Evolutionary conservation across 208 protist species (phyloP), one percentile per base, ranked within the genome.

Genomic region (Trypanosomatidae sp.): DNA sequence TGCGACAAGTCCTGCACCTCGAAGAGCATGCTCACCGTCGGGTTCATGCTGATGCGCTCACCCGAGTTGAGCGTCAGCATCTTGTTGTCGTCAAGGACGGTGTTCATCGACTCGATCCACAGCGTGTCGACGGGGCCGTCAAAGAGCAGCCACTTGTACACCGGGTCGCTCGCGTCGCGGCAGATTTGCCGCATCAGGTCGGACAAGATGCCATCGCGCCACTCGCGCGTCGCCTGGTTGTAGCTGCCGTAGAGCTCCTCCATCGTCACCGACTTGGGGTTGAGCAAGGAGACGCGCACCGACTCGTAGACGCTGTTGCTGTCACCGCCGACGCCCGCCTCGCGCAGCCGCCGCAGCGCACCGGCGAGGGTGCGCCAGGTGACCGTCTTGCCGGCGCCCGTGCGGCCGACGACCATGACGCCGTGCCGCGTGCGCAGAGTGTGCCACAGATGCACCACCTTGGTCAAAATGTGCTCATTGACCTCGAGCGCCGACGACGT

Each of bases 81-180:
- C 76, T 98, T 99, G 73, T 98, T 98, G 70, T 99, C 96, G 75
- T 99, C 97, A 11, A 99, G 71, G n/a, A 99, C 95, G 13, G 97
- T 98, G 70, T 99, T 99, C 96, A 99, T 98, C 5, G 74, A 95
- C 80, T 99, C 97, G 53, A 99, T 98, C 97, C 97, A 99, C 15
- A 98, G 68, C 37, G 97, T 98, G 71, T 99, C 96, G 11, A 99
- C 95, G 18, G 97, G 97, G 25, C 97, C 96, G 57, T 99, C 97
- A 35, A 99, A 96, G 15, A 99, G 42, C 13, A 99, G 80, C 97
- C 97, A 99, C 63, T 98, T 97, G 63, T 98, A 78, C 46, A 90
- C 81, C 33, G 71, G 48, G 60, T 93, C 85, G 18, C 78, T 92
- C 40, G 79, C 71, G 56, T 97, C 93, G 16, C 71, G 67, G 57